Evolutionary conservation across 1,284 basidiomycete genomes (phyloP), one percentile per base, ranked within the genome.

Genomic region (Heliocybe sulcata): DNA sequence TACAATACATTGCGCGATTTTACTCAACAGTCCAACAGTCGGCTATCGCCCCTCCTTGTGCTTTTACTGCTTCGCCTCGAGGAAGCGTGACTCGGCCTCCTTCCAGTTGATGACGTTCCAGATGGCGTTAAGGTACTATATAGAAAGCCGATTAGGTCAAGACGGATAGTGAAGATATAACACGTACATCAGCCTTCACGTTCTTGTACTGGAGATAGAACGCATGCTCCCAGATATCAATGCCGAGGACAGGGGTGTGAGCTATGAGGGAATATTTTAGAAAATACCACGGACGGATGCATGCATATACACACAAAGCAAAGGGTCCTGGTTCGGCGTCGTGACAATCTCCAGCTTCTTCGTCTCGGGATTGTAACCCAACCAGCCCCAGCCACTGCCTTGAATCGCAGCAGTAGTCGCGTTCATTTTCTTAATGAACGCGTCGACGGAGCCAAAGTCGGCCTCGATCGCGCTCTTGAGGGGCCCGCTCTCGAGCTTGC

Each of bases 371-470:
- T 90, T 90, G 69, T 83, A 90, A 42, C 90, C 92, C 57, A 98
- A 81, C 96, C 96, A 98, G 52, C 94, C 95, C 97, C 96, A 99
- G 20, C 96, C 97, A 60, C 91, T 94, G 49, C 96, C 97, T 74
- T 99, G 96, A 62, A 99, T 90, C 54, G 81, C 93, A 48, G 90
- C 91, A n/a, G 96, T 95, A 61, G 81, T 82, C 26, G 92, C 71
- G 73, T 95, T 98, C 70, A 98, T 82, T 61, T 81, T 77, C 60
- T 77, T 79, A 72, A 94, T 96, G 69, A 98, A 82, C 50, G 77
- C 80, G 1, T 94, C 90, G 59, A 93, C 65, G 45, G 78, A 77
- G 58, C 91, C 92, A 65, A 87, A 95, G 45, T 74, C 66, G 14
- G 75, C 68, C 14, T 77, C 72, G 64, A 95, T 81, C 53, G 85